Conservation (phyloP, 2,329 filamentous ascomycete genomes). For the Aspergillus candidus region DNA sequence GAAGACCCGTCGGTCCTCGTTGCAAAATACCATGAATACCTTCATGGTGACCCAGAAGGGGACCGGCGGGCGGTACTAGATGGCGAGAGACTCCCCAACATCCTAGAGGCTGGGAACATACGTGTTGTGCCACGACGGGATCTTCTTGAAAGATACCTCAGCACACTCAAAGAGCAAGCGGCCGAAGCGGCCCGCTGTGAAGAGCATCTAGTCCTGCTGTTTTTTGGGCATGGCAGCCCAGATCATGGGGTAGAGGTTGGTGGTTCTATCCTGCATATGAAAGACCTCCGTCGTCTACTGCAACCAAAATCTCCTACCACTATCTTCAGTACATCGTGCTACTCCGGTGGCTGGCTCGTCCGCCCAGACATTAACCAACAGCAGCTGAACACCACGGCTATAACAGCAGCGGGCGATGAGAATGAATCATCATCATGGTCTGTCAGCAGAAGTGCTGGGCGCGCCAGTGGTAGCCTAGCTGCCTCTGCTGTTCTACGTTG, state of each 20-base stretch:
- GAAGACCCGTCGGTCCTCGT: no score
- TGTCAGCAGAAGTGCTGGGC: no score
- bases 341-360: constrained; percentile 3
- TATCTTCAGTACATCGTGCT: constrained; percentile 2
- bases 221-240: constrained; percentile 4
- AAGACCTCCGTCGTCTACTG: background rate
- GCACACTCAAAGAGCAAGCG: constrained; percentile 5
- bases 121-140: no score
- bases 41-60: no score
- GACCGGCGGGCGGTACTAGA: no score
- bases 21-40: no score
- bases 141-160: no score
- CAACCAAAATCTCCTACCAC: background rate
- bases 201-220: constrained; percentile 5
- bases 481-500: background rate
- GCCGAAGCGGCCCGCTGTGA: background rate
- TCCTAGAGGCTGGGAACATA: no score
- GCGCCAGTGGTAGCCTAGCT: no score
- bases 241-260: background rate
- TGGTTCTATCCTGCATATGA: background rate
- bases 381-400: constrained; percentile 2
- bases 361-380: no score
- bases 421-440: no score
- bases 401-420: background rate
- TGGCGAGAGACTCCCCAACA: no score